Conservation (phyloP, 2,329 filamentous ascomycete species). For the Penicillium occitanis region DNA sequence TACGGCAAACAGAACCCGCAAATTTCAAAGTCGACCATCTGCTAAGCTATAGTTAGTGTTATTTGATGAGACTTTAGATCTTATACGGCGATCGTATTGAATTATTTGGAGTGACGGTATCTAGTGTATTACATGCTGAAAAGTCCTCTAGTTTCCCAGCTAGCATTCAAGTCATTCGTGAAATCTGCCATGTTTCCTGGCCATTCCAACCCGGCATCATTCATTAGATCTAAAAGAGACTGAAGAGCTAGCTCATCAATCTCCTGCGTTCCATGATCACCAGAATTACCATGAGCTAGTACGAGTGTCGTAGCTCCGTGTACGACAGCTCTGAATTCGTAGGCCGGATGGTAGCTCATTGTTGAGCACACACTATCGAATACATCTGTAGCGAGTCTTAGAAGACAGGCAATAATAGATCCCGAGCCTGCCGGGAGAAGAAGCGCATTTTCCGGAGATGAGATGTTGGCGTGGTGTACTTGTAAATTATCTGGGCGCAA, state of each 20-base stretch:
- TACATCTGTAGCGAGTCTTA: constrained; percentile 21
- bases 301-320: constrained; percentile 22
- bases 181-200: constrained; percentile 22
- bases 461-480: constrained; percentile 1
- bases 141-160: background rate
- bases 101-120: background rate
- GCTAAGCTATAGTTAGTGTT: constrained; percentile 13
- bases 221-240: constrained; percentile 22
- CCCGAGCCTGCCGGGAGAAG: background rate
- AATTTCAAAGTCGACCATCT: background rate
- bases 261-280: background rate
- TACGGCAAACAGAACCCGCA: constrained; percentile 1
- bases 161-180: constrained; percentile 10
- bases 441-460: background rate
- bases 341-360: constrained; percentile 21
- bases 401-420: constrained; percentile 21
- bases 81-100: background rate
- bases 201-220: constrained; percentile 25
- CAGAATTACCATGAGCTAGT: background rate
- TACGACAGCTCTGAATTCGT: constrained; percentile 23
- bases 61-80: background rate
- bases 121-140: background rate
- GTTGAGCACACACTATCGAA: constrained; percentile 23
- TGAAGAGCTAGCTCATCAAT: constrained; percentile 23
- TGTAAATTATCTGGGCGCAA: constrained; percentile 4